phyloP scores from a whole-genome alignment of 495 filamentous ascomycete species.

The Penicillium nucicola region DNA sequence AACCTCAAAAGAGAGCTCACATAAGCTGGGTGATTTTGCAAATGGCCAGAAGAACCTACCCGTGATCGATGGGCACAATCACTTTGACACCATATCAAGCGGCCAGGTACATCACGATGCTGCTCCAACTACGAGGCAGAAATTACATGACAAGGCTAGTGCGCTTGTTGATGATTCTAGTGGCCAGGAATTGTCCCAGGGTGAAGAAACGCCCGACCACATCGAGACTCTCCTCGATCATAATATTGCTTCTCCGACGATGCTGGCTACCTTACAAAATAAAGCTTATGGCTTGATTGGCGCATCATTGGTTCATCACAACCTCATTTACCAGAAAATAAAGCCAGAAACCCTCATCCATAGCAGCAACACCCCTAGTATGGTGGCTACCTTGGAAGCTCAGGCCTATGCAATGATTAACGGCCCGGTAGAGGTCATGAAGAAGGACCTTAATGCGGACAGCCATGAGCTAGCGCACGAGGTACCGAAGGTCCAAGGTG shows the following conservation, averaged over 20 bases:
- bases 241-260: neutral
- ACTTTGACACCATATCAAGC: slow-evolving; percentile 1
- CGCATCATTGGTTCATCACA: too few species aligned
- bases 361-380: too few species aligned
- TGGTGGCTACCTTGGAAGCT: neutral
- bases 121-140: neutral
- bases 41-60: neutral
- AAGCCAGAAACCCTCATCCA: too few species aligned
- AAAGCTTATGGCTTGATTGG: too few species aligned
- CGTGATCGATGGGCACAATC: neutral
- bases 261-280: neutral
- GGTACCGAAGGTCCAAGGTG: neutral
- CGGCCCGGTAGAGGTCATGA: neutral
- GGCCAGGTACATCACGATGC: neutral
- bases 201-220: neutral
- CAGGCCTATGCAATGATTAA: neutral
- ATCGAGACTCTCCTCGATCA: neutral
- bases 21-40: too few species aligned
- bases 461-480: slow-evolving; percentile 1
- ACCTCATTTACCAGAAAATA: too few species aligned
- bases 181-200: neutral
- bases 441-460: slow-evolving; percentile 1
- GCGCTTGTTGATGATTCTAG: neutral
- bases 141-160: neutral
- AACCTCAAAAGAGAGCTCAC: too few species aligned